These are phyloP conservation scores for Thyridium curvatum DNA, from an alignment of 2,329 filamentous ascomycete genomes.

Conservation along the genomic window DNA sequence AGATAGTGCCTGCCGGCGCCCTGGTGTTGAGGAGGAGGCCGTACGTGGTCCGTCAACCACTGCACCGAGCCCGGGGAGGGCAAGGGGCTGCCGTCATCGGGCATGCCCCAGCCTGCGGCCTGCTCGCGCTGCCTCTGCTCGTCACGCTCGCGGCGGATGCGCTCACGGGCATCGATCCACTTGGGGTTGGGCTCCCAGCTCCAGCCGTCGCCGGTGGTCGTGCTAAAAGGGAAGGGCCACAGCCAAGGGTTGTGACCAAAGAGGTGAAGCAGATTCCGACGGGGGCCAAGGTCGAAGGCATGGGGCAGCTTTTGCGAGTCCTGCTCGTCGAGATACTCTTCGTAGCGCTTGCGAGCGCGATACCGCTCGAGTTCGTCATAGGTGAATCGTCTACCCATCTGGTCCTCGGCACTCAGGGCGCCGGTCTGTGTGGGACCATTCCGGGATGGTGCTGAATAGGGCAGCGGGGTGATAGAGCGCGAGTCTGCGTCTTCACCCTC, in stretches of 20 bases:
- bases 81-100: conserved; percentile 14
- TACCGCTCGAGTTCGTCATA: conserved; percentile 51
- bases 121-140: conserved; percentile 58
- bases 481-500: conserved; percentile 59
- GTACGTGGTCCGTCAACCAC: too few species aligned
- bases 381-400: conserved; percentile 37
- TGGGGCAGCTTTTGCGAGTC: conserved; percentile 85
- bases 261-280: conserved; percentile 71
- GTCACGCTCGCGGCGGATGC: conserved; percentile 49
- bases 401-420: conserved; percentile 11
- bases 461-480: conserved; percentile 17
- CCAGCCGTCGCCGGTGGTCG: conserved; percentile 90
- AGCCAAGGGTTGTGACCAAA: conserved; percentile 68
- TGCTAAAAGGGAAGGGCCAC: conserved; percentile 78
- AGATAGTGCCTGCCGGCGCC: not conserved
- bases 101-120: conserved; percentile 59
- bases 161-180: conserved; percentile 68
- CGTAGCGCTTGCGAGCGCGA: conserved; percentile 48
- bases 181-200: conserved; percentile 78
- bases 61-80: too few species aligned
- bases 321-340: conserved; percentile 80
- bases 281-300: conserved; percentile 86
- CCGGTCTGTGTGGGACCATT: not conserved
- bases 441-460: conserved; percentile 4
- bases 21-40: conserved; percentile 1